phyloP scores from a whole-genome alignment of 768 basidiomycete genomes.

The Hemileccinum impolitum region DNA sequence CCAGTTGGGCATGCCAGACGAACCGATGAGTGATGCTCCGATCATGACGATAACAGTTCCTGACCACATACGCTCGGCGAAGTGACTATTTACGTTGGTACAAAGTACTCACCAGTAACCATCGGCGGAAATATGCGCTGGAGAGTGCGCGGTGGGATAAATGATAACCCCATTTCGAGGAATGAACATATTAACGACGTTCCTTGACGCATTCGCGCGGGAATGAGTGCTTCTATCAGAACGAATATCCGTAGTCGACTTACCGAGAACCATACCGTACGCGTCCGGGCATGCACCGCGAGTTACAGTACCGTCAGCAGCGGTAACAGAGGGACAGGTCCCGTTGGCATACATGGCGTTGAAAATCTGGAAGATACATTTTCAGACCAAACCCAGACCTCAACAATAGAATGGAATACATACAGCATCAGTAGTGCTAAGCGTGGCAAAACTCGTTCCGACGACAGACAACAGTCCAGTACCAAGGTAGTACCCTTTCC shows the following conservation, averaged over 20 bases:
- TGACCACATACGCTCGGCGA: constrained; percentile 15
- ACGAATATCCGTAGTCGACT: constrained; percentile 1
- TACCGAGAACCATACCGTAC: constrained; percentile 74
- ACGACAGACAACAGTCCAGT: constrained; percentile 83
- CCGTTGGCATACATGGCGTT: constrained; percentile 74
- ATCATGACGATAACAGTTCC: constrained; percentile 81
- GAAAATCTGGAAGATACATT: constrained; percentile 50
- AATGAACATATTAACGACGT: constrained; percentile 77
- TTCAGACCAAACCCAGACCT: not conserved
- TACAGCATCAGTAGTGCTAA: constrained; percentile 70
- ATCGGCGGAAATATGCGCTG: constrained; percentile 75
- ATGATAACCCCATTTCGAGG: constrained; percentile 76
- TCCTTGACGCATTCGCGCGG: constrained; percentile 36
- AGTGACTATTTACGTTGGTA: not conserved
- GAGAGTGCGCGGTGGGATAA: constrained; percentile 61
- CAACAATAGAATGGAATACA: constrained; percentile 15
- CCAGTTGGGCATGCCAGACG: constrained; percentile 77
- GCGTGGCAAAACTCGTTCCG: constrained; percentile 76
- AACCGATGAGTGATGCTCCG: constrained; percentile 72
- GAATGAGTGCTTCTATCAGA: not conserved
- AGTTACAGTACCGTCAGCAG: constrained; percentile 55
- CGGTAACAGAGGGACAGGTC: constrained; percentile 61
- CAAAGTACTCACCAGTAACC: constrained; percentile 53
- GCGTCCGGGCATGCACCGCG: constrained; percentile 72
- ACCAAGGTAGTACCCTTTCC: constrained; percentile 62